Percentiles rank a stretch among this genome's conserved stretches.
phyloP scores from a whole-genome alignment of 2,329 filamentous ascomycete genomes.

The Trichoderma afroharzianum region DNA sequence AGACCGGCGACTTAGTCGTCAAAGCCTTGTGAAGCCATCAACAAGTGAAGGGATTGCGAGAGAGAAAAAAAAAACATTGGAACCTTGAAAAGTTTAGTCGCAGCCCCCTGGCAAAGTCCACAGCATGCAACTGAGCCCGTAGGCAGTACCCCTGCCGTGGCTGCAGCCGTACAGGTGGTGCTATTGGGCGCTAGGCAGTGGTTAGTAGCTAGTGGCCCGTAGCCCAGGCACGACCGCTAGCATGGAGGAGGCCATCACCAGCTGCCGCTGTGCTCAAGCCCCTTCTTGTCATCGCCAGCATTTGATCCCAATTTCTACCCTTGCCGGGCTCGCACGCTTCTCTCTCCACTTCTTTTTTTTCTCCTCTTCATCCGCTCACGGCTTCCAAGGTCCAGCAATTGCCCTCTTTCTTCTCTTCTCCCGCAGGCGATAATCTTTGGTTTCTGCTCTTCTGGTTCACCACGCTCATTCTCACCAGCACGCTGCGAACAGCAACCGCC shows the following conservation, averaged over 20 bases:
- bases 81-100: background rate
- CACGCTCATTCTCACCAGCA: background rate
- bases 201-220: background rate
- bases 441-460: background rate
- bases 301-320: constrained; percentile 19
- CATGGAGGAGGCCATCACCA: background rate
- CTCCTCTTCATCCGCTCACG: constrained; percentile 18
- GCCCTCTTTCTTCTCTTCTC: background rate
- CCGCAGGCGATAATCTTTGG: background rate
- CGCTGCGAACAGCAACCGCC: background rate
- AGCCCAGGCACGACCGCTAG: background rate
- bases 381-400: constrained; percentile 4
- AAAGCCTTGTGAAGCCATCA: background rate
- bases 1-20: background rate
- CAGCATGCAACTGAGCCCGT: background rate
- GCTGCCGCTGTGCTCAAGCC: background rate
- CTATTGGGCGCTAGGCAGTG: background rate
- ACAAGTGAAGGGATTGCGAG: background rate
- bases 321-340: background rate
- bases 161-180: background rate
- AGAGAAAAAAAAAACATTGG: background rate
- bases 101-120: background rate
- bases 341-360: constrained; percentile 19
- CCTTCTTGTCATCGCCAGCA: constrained; percentile 15
- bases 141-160: constrained; percentile 4